Conservation (phyloP, 2,329 filamentous ascomycete species). For the Microcera coccophila region DNA sequence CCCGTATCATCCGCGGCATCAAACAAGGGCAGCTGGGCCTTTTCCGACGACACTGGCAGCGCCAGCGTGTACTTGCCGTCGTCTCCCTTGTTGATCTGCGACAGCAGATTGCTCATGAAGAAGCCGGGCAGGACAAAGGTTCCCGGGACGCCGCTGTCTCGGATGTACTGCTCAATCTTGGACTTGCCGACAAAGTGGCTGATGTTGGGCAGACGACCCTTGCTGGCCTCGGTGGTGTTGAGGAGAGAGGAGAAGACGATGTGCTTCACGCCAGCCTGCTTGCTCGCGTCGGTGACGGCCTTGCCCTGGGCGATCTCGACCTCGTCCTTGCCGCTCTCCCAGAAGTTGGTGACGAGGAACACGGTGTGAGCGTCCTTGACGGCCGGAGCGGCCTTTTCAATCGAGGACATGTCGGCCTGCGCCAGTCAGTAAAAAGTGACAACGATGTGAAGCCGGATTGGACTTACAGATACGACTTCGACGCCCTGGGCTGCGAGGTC, state of each 20-base stretch:
- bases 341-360: slow-evolving; percentile 40
- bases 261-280: slow-evolving; percentile 42
- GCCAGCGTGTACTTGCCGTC: slow-evolving; percentile 29
- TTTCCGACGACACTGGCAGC: slow-evolving; percentile 29
- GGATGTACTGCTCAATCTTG: slow-evolving; percentile 54
- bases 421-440: not conserved
- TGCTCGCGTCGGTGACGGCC: slow-evolving; percentile 43
- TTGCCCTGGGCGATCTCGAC: slow-evolving; percentile 42
- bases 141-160: slow-evolving; percentile 42
- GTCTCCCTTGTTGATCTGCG: slow-evolving; percentile 26
- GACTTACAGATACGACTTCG: slow-evolving; percentile 38
- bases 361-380: slow-evolving; percentile 42
- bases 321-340: slow-evolving; percentile 32
- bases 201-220: slow-evolving; percentile 37
- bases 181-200: slow-evolving; percentile 56
- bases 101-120: slow-evolving; percentile 51
- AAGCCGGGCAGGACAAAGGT: slow-evolving; percentile 50
- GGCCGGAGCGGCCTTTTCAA: slow-evolving; percentile 33
- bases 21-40: slow-evolving; percentile 36
- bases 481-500: slow-evolving; percentile 39
- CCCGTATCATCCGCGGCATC: slow-evolving; percentile 39
- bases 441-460: not conserved
- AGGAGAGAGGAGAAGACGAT: slow-evolving; percentile 46
- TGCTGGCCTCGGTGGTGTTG: slow-evolving; percentile 35
- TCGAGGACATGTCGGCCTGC: slow-evolving; percentile 41